Evolutionary conservation across 2,329 filamentous ascomycete genomes (phyloP), one percentile per base, ranked within the genome.

Genomic region (Neonectria coccinea): DNA sequence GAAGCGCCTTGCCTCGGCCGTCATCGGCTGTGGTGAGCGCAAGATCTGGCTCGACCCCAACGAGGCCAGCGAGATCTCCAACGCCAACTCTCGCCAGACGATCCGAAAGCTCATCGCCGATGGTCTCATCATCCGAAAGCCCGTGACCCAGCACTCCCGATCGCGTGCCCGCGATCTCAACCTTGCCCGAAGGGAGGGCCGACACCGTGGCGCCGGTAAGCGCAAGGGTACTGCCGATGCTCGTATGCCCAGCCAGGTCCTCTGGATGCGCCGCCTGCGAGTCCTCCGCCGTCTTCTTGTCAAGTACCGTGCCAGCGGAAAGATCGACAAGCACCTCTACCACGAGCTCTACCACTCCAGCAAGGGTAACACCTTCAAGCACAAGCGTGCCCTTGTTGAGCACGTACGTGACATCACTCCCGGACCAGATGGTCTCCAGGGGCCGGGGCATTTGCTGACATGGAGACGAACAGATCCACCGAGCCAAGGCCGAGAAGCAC

Each of bases 361-460:
- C 91, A 99, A 99, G 94, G 97, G 96, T 97, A 99, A 99, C 92
- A 95, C 96, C 84, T 99, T 99, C 92, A 99, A 99, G 94, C 96
- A 99, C 93, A 99, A 98, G 94, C 92, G 96, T 86, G 96, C 94
- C 81, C 91, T 99, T 79, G 94, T 99, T 83, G 96, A 99, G 91
- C 96, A 99, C 89, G 96, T 99, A 97, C 81, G 96, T 93, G 53
- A 58, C 58, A 31, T 79, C 51, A 44, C 66, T 36, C 16, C 52
- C 59, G 27, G 16, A 48, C 58, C 29, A 33, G 4, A 39, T 41
- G 53, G 44, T 31, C 29, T 57, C 31, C 36, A 58, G 10, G n/a
- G 44, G 45, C 36, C 25, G 54, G 53, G 16, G 64, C 51, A 44
- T 10, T 44, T 60, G 58, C 68, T 69, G 59, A 74, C 67, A 69